Evolutionary conservation across 805 yeast genomes (phyloP).

Genomic region (Wickerhamomyces hampshirensis): DNA sequence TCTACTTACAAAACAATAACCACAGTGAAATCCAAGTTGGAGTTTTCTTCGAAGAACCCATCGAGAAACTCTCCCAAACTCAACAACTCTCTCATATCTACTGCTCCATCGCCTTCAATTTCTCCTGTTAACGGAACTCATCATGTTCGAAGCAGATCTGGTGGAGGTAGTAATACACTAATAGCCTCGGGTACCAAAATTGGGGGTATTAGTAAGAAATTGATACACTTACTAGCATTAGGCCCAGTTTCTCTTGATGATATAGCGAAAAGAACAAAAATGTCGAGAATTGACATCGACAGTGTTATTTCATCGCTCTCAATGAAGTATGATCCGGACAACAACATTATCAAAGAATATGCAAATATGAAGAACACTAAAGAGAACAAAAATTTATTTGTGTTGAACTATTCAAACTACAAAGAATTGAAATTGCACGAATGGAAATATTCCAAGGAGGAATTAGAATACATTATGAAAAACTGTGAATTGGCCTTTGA

Average conservation of each 20-base stretch:
- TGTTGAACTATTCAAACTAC: slow-evolving; percentile 34
- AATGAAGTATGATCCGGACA: slow-evolving; percentile 26
- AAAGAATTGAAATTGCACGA: slow-evolving; percentile 19
- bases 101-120: slow-evolving; percentile 1
- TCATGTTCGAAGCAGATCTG: background rate
- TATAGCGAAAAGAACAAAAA: slow-evolving; percentile 27
- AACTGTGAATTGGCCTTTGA: slow-evolving; percentile 18
- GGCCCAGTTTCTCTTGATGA: slow-evolving; percentile 38
- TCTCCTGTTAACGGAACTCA: slow-evolving; percentile 1
- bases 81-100: slow-evolving; percentile 1
- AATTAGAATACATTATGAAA: slow-evolving; percentile 6
- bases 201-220: slow-evolving; percentile 27
- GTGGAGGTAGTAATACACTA: background rate
- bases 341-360: slow-evolving; percentile 25
- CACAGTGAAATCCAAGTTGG: slow-evolving; percentile 7
- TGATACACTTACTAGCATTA: slow-evolving; percentile 42
- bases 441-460: slow-evolving; percentile 8
- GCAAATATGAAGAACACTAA: slow-evolving; percentile 23
- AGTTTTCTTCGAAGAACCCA: slow-evolving; percentile 9
- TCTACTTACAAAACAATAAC: slow-evolving; percentile 22
- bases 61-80: background rate
- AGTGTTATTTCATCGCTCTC: slow-evolving; percentile 24
- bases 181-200: slow-evolving; percentile 18
- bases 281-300: slow-evolving; percentile 24
- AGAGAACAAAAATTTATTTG: slow-evolving; percentile 26